These are phyloP conservation scores for Nephromyces sp. DNA, from an alignment of 169 alveolate genomes.

Conservation along the genomic window DNA sequence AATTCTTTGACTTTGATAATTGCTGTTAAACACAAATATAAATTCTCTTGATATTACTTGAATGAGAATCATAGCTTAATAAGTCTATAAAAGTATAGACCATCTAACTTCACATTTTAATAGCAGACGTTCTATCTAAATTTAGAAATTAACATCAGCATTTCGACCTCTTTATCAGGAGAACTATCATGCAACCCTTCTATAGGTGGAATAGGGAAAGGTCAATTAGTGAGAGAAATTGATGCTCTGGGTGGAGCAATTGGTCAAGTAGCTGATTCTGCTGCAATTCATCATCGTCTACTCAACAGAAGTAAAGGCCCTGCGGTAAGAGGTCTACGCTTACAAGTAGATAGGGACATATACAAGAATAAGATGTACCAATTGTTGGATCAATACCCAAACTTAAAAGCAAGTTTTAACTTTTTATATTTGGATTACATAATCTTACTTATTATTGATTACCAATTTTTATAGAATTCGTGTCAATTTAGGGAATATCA, in stretches of 20 bases:
- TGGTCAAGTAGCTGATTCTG: constrained; percentile 70
- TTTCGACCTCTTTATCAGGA: constrained; percentile 22
- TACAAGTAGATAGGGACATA: constrained; percentile 74
- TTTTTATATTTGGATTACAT: neutral
- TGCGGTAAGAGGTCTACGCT: constrained; percentile 84
- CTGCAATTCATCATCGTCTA: constrained; percentile 74
- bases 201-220: constrained; percentile 87
- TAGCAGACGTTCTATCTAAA: neutral
- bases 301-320: constrained; percentile 75
- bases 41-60: too few relatives aligned
- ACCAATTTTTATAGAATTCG: neutral
- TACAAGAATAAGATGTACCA: constrained; percentile 56
- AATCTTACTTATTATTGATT: neutral
- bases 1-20: too few relatives aligned
- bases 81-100: constrained; percentile 14
- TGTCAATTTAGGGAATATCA: neutral
- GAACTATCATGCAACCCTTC: constrained; percentile 78
- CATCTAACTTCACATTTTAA: neutral
- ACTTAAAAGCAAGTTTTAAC: neutral
- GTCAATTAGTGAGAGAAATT: constrained; percentile 76
- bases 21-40: too few relatives aligned
- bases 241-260: constrained; percentile 85
- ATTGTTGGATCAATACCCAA: neutral
- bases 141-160: neutral
- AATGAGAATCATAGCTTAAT: too few relatives aligned